Conservation (phyloP, 805 yeast genomes). For the Wickerhamiella occidentalis region DNA sequence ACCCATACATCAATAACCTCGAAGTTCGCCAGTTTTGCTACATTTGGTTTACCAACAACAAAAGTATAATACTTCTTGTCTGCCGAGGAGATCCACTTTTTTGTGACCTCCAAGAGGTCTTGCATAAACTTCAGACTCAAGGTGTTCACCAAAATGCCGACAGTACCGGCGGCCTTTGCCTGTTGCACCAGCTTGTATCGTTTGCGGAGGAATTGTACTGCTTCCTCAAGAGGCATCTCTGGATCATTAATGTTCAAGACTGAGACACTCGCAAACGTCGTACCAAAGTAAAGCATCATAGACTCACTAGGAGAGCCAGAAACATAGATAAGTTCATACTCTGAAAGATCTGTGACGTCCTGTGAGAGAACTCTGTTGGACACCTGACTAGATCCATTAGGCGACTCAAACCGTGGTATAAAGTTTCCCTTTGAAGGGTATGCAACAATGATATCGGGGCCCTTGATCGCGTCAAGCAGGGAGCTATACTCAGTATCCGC, state of each 20-base stretch:
- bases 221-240: slow-evolving; percentile 22
- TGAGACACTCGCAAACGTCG: slow-evolving; percentile 39
- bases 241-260: slow-evolving; percentile 9
- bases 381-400: neutral
- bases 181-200: slow-evolving; percentile 77
- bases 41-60: slow-evolving; percentile 96
- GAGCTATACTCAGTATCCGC: slow-evolving; percentile 59
- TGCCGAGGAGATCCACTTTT: slow-evolving; percentile 49
- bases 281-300: slow-evolving; percentile 57
- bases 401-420: slow-evolving; percentile 14
- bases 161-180: slow-evolving; percentile 83
- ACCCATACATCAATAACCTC: slow-evolving; percentile 94
- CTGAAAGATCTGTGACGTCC: slow-evolving; percentile 25
- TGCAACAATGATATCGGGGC: slow-evolving; percentile 24
- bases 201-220: slow-evolving; percentile 67
- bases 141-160: slow-evolving; percentile 85
- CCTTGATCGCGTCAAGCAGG: slow-evolving; percentile 28
- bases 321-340: slow-evolving; percentile 49
- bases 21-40: slow-evolving; percentile 90
- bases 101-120: slow-evolving; percentile 48
- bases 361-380: slow-evolving; percentile 15
- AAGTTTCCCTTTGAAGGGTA: slow-evolving; percentile 16
- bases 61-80: slow-evolving; percentile 88
- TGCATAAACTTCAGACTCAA: slow-evolving; percentile 68
- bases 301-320: slow-evolving; percentile 56